Conservation (phyloP, 2,329 filamentous ascomycete species). For the Emmonsiellopsis sp. region DNA sequence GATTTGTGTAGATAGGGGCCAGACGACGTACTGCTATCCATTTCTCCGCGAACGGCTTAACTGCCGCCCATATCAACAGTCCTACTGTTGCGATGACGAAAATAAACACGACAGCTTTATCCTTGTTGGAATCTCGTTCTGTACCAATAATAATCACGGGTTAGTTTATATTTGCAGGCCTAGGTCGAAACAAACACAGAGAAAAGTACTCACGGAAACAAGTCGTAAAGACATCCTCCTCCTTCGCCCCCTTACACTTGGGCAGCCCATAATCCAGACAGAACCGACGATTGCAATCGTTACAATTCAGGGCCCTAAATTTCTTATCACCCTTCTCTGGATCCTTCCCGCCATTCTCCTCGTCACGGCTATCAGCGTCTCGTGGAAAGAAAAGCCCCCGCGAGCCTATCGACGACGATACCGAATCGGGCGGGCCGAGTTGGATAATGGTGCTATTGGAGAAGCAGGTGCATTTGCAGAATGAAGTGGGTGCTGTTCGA, state of each 20-base stretch:
- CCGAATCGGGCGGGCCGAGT: constrained; percentile 41
- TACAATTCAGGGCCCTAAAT: constrained; percentile 45
- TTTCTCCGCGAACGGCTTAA: constrained; percentile 51
- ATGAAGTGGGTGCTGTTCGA: constrained; percentile 43
- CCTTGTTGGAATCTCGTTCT: constrained; percentile 60
- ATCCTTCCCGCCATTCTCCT: constrained; percentile 6
- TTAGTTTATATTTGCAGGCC: background rate
- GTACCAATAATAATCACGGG: background rate
- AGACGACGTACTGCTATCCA: constrained; percentile 43
- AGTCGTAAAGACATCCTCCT: constrained; percentile 56
- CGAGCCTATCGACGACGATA: constrained; percentile 7
- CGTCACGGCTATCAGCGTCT: constrained; percentile 10
- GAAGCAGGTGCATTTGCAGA: constrained; percentile 65
- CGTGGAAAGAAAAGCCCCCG: constrained; percentile 8
- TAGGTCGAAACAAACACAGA: background rate
- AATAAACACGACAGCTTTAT: constrained; percentile 56
- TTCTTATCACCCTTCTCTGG: constrained; percentile 23
- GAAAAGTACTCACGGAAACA: constrained; percentile 50
- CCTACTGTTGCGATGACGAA: constrained; percentile 57
- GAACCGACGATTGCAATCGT: constrained; percentile 60
- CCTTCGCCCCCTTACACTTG: constrained; percentile 52
- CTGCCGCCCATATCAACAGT: constrained; percentile 50
- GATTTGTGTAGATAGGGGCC: background rate
- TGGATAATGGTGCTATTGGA: constrained; percentile 60
- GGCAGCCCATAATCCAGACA: constrained; percentile 55